Evolutionary conservation across 352 stramenopile genomes (phyloP), one percentile per base, ranked within the genome.

Genomic region (Thalassiosira hispida): DNA sequence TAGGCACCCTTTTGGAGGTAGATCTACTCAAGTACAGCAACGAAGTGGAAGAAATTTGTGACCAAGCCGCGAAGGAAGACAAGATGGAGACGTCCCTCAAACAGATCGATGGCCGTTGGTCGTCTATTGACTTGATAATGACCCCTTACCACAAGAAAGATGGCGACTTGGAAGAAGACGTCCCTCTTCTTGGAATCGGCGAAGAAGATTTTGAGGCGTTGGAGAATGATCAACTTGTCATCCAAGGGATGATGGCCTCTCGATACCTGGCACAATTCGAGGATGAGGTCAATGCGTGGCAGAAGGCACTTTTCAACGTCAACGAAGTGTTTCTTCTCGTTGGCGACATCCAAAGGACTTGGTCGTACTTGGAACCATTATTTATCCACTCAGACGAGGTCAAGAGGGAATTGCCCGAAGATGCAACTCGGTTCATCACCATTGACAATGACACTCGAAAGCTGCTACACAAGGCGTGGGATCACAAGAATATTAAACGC

Each of bases 161-260:
- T 6, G 90, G 96, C 29, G 93, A 92, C 84, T 3, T 67, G 6
- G 76, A 86, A 63, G 89, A 96, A 20, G 88, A 96, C 56, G 93
- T 98, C 4, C 95, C 93, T 23, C 84, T 97, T 40, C 86, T 98
- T 1, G 96, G 96, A 57, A 91, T 98, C 8, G 94, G 91, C 0
- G 97, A 98, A 86, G 97, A 99, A 27, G 92, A 99, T 86, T 98
- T 98, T 73, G 96, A 98, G 84, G 78, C 96, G 8, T 92, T 99
- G 8, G 96, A 99, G 83, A 97, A 95, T 16, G 96, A 99, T 79
- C 97, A 98, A 84, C 96, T 98, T 29, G 90, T 96, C 64, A 95
- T 98, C 18, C 96, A 99, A 86, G 94, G 95, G 35, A 98, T 99
- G 96, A 95, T 96, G 65, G 94, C 95, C 2, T 98, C 94, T 16